Evolutionary conservation across 352 stramenopile genomes (phyloP).

Genomic region (Peronospora tabacina): DNA sequence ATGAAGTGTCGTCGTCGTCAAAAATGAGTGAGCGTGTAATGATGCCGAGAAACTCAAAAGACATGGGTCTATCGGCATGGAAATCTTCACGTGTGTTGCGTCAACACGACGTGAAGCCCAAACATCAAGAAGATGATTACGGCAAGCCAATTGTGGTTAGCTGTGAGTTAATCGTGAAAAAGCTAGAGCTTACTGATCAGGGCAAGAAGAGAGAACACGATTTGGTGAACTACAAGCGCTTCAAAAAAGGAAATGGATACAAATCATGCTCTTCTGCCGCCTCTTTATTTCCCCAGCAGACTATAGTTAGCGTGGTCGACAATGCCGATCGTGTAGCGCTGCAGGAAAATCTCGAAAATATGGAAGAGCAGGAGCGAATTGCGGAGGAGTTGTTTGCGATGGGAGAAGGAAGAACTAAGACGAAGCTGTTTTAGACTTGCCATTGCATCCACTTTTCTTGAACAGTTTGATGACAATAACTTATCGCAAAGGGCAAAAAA

Average conservation of each 20-base stretch:
- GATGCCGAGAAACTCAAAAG: slow-evolving; percentile 2
- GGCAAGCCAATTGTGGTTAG: slow-evolving; percentile 41
- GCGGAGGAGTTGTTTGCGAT: slow-evolving; percentile 80
- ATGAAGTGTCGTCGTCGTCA: slow-evolving; percentile 11
- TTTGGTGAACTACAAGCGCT: slow-evolving; percentile 72
- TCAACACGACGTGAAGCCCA: slow-evolving; percentile 21
- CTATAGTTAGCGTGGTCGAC: slow-evolving; percentile 57
- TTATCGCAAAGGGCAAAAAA: slow-evolving; percentile 16
- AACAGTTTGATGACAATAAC: slow-evolving; percentile 14
- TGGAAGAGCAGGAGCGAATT: slow-evolving; percentile 79
- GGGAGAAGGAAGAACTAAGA: slow-evolving; percentile 48
- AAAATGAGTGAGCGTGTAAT: slow-evolving; percentile 6
- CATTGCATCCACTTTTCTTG: slow-evolving; percentile 1
- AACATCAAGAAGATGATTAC: slow-evolving; percentile 23
- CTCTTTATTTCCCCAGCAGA: slow-evolving; percentile 48
- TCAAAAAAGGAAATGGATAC: slow-evolving; percentile 69
- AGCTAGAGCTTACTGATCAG: slow-evolving; percentile 2
- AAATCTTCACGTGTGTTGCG: slow-evolving; percentile 28
- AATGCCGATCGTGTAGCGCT: slow-evolving; percentile 48
- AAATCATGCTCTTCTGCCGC: slow-evolving; percentile 30
- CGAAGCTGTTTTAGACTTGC: slow-evolving; percentile 39
- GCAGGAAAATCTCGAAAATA: slow-evolving; percentile 50
- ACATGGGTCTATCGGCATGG: slow-evolving; percentile 17
- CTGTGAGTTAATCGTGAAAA: slow-evolving; percentile 51
- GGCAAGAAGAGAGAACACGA: slow-evolving; percentile 4